These are phyloP conservation scores for Torulaspora gathmanii DNA, from an alignment of 805 yeast species.

Conservation along the genomic window DNA sequence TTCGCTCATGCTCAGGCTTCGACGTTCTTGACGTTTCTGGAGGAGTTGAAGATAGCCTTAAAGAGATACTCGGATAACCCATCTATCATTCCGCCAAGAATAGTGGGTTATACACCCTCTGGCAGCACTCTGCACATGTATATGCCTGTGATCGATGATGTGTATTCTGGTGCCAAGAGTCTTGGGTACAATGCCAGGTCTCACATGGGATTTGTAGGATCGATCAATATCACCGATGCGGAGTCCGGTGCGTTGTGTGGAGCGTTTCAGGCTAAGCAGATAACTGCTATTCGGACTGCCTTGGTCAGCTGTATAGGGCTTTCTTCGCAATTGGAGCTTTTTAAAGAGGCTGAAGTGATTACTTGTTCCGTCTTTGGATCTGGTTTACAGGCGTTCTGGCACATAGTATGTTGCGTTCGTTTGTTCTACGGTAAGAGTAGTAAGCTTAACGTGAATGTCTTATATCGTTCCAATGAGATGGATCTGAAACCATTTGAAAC, in stretches of 20 bases:
- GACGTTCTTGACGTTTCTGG: constrained; percentile 6
- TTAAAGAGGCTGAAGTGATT: constrained; percentile 12
- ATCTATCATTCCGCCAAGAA: constrained; percentile 50
- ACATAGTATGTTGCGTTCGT: constrained; percentile 30
- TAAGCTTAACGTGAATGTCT: constrained; percentile 38
- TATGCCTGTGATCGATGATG: constrained; percentile 59
- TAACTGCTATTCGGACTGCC: constrained; percentile 67
- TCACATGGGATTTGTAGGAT: constrained; percentile 54
- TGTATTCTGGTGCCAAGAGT: constrained; percentile 55
- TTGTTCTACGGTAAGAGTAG: constrained; percentile 9
- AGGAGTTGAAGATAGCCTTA: constrained; percentile 35
- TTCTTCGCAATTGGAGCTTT: constrained; percentile 17
- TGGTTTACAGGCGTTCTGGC: constrained; percentile 67
- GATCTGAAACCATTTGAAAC: constrained; percentile 44
- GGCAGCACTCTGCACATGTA: constrained; percentile 46
- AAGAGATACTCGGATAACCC: constrained; percentile 42
- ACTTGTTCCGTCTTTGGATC: constrained; percentile 48
- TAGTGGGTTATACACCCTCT: constrained; percentile 41
- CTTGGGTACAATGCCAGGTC: constrained; percentile 46
- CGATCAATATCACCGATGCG: constrained; percentile 48
- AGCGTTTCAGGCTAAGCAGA: constrained; percentile 50
- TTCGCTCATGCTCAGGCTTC: constrained; percentile 9
- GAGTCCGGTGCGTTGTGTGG: constrained; percentile 49
- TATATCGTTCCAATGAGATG: constrained; percentile 39
- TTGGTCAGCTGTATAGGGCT: constrained; percentile 50